phyloP scores from a whole-genome alignment of 371 early-diverging fungal species.

The Aphelidium insulamus region DNA sequence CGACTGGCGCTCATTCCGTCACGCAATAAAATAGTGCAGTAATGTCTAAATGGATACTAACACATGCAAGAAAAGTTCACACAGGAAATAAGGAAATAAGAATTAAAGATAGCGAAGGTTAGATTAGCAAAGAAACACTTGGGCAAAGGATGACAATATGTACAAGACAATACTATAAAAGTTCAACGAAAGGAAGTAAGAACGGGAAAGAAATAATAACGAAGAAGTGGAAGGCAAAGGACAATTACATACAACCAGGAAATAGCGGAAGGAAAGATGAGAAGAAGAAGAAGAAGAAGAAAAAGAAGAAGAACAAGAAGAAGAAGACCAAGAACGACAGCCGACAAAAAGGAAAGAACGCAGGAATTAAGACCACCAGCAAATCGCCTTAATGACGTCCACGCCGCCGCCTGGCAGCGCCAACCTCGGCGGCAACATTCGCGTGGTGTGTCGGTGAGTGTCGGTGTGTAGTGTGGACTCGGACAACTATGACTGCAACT shows the following conservation, averaged over 20 bases:
- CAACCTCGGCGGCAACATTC: conserved; percentile 35
- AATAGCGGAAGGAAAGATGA: conserved; percentile 30
- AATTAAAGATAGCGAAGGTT: no score
- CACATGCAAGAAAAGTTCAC: no score
- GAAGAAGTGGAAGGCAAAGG: no score
- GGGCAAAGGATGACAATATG: background rate
- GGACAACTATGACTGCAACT: no score
- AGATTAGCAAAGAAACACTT: no score
- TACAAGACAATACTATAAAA: background rate
- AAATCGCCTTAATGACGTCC: background rate
- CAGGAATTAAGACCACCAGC: background rate
- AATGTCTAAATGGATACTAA: no score
- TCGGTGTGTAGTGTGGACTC: no score
- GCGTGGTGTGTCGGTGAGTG: conserved; percentile 92
- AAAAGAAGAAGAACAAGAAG: background rate
- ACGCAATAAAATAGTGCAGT: no score
- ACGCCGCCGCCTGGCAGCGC: background rate
- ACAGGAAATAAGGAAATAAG: no score
- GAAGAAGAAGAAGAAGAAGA: background rate
- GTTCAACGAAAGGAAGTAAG: background rate
- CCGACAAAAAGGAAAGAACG: background rate
- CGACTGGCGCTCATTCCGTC: no score
- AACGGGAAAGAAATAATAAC: background rate
- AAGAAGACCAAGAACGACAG: background rate
- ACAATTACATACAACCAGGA: conserved; percentile 1